Evolutionary conservation across 345 rosid species (phyloP).

Genomic region (Rhizophora mangle): DNA sequence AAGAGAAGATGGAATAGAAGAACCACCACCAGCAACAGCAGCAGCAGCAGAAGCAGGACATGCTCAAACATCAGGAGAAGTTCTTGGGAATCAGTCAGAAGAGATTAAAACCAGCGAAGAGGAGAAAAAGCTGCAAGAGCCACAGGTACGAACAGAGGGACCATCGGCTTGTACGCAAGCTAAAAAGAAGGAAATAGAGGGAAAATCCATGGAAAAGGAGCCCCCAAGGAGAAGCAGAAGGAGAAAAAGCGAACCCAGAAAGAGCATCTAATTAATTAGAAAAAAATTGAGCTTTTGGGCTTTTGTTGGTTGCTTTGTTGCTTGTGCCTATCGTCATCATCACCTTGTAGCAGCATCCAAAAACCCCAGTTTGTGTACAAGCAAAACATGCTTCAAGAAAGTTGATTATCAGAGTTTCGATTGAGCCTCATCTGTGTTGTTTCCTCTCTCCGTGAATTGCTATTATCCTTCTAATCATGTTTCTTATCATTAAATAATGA

Average conservation of each 20-base stretch:
- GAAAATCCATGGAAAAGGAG: slow-evolving; percentile 8
- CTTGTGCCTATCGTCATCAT: neutral
- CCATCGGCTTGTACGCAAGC: slow-evolving; percentile 20
- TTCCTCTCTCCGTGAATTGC: no score
- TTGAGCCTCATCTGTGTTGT: no score
- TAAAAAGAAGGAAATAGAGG: slow-evolving; percentile 14
- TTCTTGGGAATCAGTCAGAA: slow-evolving; percentile 23
- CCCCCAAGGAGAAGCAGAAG: slow-evolving; percentile 54
- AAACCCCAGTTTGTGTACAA: no score
- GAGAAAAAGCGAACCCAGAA: slow-evolving; percentile 75
- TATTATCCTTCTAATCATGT: no score
- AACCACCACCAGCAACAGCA: neutral
- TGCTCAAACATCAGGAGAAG: neutral
- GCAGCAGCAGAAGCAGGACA: neutral
- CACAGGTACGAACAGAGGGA: neutral
- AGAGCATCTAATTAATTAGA: slow-evolving; percentile 55
- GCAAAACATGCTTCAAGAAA: no score
- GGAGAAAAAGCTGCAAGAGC: slow-evolving; percentile 8
- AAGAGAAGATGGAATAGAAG: slow-evolving; percentile 14
- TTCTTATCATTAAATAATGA: no score
- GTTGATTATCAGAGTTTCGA: no score
- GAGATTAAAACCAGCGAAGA: slow-evolving; percentile 29
- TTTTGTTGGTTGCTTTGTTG: slow-evolving; percentile 8
- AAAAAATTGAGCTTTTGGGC: neutral
- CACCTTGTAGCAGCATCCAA: no score